Evolutionary conservation across 2,329 filamentous ascomycete species (phyloP).

Genomic region (Tolypocladium pustulatum): DNA sequence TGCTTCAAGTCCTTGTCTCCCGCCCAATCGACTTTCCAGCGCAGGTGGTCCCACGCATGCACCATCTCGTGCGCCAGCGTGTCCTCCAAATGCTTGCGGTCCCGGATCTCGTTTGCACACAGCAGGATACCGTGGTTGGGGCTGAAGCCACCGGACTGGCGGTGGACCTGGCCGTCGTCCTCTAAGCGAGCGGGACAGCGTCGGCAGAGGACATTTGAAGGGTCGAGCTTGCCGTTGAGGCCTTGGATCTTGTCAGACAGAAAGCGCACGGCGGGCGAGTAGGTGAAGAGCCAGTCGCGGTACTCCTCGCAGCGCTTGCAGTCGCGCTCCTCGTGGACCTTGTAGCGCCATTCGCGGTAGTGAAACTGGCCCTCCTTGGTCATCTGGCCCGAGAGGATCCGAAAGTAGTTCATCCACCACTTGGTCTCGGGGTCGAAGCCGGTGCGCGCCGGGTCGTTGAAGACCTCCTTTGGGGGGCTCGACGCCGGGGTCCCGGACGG

Average conservation of each 20-base stretch:
- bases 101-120: constrained; percentile 82
- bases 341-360: constrained; percentile 70
- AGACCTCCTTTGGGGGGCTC: constrained; percentile 22
- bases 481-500: constrained; percentile 3
- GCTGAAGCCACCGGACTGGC: constrained; percentile 71
- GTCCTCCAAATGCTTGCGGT: constrained; percentile 77
- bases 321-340: constrained; percentile 65
- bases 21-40: constrained; percentile 82
- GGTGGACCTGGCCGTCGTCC: constrained; percentile 49
- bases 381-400: constrained; percentile 65
- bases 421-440: constrained; percentile 50
- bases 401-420: constrained; percentile 80
- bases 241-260: constrained; percentile 69
- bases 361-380: constrained; percentile 57
- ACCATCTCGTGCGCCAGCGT: constrained; percentile 96
- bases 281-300: constrained; percentile 73
- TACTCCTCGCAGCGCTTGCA: constrained; percentile 71
- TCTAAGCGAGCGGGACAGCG: constrained; percentile 57
- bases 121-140: constrained; percentile 79
- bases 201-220: constrained; percentile 68
- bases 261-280: constrained; percentile 82
- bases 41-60: constrained; percentile 85
- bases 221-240: constrained; percentile 66
- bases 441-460: constrained; percentile 50
- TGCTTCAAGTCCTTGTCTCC: constrained; percentile 66